Evolutionary conservation across 495 filamentous ascomycete species (phyloP).

Genomic region (Lindgomyces ingoldianus): DNA sequence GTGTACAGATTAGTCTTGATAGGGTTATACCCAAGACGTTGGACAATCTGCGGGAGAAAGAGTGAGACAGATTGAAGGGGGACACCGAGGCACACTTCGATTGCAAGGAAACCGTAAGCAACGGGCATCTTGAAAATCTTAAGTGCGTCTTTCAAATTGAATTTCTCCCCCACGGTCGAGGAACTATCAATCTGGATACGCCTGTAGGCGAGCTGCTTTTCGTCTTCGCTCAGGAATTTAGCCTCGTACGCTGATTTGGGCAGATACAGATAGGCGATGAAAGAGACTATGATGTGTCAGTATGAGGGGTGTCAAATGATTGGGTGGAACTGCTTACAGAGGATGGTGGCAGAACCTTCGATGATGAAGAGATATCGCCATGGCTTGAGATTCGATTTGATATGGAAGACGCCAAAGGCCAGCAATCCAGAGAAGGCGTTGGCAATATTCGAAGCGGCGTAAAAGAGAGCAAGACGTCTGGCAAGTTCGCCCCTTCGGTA

Average conservation of each 20-base stretch:
- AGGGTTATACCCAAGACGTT: slow-evolving; percentile 60
- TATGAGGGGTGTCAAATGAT: background rate
- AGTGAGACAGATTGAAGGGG: slow-evolving; percentile 70
- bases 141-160: slow-evolving; percentile 65
- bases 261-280: slow-evolving; percentile 72
- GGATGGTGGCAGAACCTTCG: slow-evolving; percentile 65
- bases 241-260: slow-evolving; percentile 65
- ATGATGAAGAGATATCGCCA: slow-evolving; percentile 82
- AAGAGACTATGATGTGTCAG: slow-evolving; percentile 45
- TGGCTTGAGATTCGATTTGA: slow-evolving; percentile 54
- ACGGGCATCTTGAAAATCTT: slow-evolving; percentile 64
- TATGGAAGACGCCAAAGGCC: slow-evolving; percentile 76
- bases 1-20: slow-evolving; percentile 78
- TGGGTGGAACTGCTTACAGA: slow-evolving; percentile 44
- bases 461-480: slow-evolving; percentile 74
- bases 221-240: slow-evolving; percentile 61
- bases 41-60: slow-evolving; percentile 75
- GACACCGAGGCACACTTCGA: slow-evolving; percentile 75
- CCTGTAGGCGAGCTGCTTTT: slow-evolving; percentile 69
- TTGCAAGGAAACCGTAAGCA: slow-evolving; percentile 63
- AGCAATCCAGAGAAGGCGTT: slow-evolving; percentile 73
- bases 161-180: slow-evolving; percentile 69
- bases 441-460: slow-evolving; percentile 73
- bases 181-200: slow-evolving; percentile 76
- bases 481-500: slow-evolving; percentile 77